phyloP scores from a whole-genome alignment of 2,329 filamentous ascomycete genomes.

The Shiraia bambusicola region DNA sequence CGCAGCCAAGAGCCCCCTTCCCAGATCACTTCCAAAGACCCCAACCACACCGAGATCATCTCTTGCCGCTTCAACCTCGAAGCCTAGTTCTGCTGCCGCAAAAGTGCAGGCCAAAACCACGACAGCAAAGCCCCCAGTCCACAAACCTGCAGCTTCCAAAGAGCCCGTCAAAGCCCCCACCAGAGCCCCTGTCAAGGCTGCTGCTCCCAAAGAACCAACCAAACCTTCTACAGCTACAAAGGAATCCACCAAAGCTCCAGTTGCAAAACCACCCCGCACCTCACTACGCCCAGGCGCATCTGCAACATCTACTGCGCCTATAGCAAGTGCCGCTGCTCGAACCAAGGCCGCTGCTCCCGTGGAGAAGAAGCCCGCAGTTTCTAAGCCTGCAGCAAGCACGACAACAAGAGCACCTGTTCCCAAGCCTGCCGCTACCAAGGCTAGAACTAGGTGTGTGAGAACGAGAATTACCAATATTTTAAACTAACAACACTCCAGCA shows the following conservation, averaged over 20 bases:
- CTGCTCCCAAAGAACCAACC: slow-evolving; percentile 14
- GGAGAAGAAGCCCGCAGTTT: slow-evolving; percentile 25
- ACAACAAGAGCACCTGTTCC: slow-evolving; percentile 11
- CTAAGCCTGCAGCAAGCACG: slow-evolving; percentile 18
- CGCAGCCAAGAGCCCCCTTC: slow-evolving; percentile 36
- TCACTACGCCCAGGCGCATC: slow-evolving; percentile 29
- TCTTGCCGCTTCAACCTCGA: slow-evolving; percentile 18
- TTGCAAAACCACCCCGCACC: slow-evolving; percentile 31
- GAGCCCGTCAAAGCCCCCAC: slow-evolving; percentile 20
- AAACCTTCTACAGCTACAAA: slow-evolving; percentile 25
- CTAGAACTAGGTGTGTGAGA: slow-evolving; percentile 16
- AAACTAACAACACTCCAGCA: slow-evolving; percentile 13
- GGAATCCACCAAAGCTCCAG: slow-evolving; percentile 22
- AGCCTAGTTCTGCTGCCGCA: slow-evolving; percentile 21
- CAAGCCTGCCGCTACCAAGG: slow-evolving; percentile 19
- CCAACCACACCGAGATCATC: slow-evolving; percentile 31
- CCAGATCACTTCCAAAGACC: slow-evolving; percentile 32
- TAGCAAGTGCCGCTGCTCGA: slow-evolving; percentile 22
- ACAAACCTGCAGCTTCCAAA: slow-evolving; percentile 25
- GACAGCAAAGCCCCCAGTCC: slow-evolving; percentile 16
- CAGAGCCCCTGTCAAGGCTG: slow-evolving; percentile 15
- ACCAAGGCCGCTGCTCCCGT: slow-evolving; percentile 17
- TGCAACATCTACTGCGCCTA: slow-evolving; percentile 21
- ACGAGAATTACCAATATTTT: background rate
- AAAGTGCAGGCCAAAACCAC: slow-evolving; percentile 16